Conservation (phyloP, 306 rosid genomes). For the Amphicarpaea edgeworthii region DNA sequence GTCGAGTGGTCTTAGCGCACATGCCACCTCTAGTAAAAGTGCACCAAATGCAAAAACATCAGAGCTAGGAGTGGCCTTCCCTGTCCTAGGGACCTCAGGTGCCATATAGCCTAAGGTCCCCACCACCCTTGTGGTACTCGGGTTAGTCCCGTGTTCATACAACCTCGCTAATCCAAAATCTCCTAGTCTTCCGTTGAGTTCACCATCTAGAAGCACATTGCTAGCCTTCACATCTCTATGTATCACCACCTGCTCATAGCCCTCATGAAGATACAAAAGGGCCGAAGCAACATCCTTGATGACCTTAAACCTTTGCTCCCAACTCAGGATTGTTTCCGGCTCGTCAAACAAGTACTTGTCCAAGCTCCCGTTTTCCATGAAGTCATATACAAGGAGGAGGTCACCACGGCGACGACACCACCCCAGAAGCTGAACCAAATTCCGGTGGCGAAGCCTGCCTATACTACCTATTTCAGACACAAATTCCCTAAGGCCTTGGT, state of each 20-base stretch:
- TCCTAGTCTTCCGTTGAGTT: conserved; percentile 72
- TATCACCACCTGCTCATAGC: conserved; percentile 76
- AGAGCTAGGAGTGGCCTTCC: conserved; percentile 67
- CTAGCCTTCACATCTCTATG: conserved; percentile 89
- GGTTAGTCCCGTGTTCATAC: conserved; percentile 76
- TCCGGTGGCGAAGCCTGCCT: conserved; percentile 86
- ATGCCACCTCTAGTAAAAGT: conserved; percentile 73
- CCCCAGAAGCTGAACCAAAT: conserved; percentile 74
- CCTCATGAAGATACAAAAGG: conserved; percentile 80
- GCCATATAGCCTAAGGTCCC: conserved; percentile 86
- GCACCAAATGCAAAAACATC: conserved; percentile 89
- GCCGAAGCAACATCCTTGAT: conserved; percentile 80
- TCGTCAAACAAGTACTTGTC: conserved; percentile 69
- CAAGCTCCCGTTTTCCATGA: conserved; percentile 83
- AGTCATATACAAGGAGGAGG: conserved; percentile 80
- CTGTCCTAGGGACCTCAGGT: conserved; percentile 80
- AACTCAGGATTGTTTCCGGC: conserved; percentile 53
- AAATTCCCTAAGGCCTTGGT: conserved; percentile 79
- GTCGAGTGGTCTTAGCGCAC: conserved; percentile 74
- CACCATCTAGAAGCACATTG: conserved; percentile 72
- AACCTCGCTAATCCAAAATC: conserved; percentile 82
- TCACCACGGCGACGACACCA: conserved; percentile 79
- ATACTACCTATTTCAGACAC: conserved; percentile 81
- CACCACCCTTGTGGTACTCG: conserved; percentile 77
- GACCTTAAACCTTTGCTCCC: conserved; percentile 72